Percentiles rank a stretch among this genome's conserved stretches.
Evolutionary conservation across 192 early-diverging fungal species (phyloP).

Genomic region (Oehlia diaphana): DNA sequence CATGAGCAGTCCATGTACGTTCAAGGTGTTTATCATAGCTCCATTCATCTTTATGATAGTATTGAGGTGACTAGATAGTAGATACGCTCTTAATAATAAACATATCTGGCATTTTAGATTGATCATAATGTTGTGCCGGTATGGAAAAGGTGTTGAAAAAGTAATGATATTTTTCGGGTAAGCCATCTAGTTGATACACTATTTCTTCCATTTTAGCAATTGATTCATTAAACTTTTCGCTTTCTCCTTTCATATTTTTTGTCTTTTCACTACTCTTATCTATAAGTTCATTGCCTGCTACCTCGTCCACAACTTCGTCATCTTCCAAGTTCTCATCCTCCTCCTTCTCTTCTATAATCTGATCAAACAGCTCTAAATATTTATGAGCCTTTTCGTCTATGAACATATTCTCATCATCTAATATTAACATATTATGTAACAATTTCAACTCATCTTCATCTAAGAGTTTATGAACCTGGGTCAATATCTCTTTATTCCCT

Average conservation of each 20-base stretch:
- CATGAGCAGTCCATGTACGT: constrained; percentile 18
- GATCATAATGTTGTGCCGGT: not conserved
- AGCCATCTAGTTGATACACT: not conserved
- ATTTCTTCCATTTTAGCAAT: constrained; percentile 3
- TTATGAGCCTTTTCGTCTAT: not conserved
- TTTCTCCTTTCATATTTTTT: not conserved
- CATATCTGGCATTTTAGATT: constrained; percentile 20
- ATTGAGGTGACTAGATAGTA: constrained; percentile 16
- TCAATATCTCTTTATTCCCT: no score
- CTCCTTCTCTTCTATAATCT: not conserved
- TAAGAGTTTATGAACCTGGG: not conserved
- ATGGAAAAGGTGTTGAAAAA: not conserved
- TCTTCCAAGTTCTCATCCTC: no score
- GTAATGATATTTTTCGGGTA: constrained; percentile 5
- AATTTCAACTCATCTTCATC: constrained; percentile 2
- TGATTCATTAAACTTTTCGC: not conserved
- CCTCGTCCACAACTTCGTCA: no score
- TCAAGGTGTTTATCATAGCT: constrained; percentile 12
- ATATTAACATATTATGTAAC: not conserved
- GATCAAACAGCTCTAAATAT: constrained; percentile 9
- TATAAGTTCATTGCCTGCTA: no score
- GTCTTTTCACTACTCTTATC: not conserved
- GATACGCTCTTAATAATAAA: constrained; percentile 21
- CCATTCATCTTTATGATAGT: constrained; percentile 14
- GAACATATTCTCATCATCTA: not conserved